phyloP scores from a whole-genome alignment of 2,329 filamentous ascomycete genomes.

The Scedosporium boydii region DNA sequence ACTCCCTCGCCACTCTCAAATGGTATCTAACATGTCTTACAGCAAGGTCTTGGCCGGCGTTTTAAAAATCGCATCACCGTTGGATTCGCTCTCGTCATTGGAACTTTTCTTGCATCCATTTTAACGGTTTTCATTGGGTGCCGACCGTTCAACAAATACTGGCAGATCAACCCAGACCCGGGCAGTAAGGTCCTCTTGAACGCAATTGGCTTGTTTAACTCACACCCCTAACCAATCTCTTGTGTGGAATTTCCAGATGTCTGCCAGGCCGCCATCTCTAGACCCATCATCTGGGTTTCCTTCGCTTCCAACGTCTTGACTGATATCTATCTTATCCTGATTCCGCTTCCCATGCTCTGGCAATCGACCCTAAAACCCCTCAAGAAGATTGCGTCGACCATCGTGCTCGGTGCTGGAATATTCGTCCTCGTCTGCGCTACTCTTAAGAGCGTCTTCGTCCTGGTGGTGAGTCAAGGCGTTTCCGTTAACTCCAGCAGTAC shows the following conservation, averaged over 20 bases:
- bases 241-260: conserved; percentile 20
- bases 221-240: background rate
- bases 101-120: conserved; percentile 38
- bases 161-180: conserved; percentile 50
- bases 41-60: conserved; percentile 22
- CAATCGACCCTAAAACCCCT: conserved; percentile 22
- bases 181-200: conserved; percentile 32
- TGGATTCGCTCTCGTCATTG: conserved; percentile 37
- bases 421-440: conserved; percentile 28
- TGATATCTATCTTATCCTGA: conserved; percentile 48
- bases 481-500: background rate
- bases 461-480: conserved; percentile 18
- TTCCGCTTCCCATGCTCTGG: conserved; percentile 44
- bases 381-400: conserved; percentile 26
- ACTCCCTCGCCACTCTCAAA: background rate
- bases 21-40: background rate
- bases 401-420: conserved; percentile 28
- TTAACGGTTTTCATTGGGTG: conserved; percentile 43
- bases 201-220: background rate
- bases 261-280: conserved; percentile 40
- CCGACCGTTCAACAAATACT: conserved; percentile 41
- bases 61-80: conserved; percentile 34
- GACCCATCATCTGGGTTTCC: conserved; percentile 40
- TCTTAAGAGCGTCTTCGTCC: conserved; percentile 26
- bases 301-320: conserved; percentile 43